These are phyloP conservation scores for Aschersonia sp. DNA, from an alignment of 2,329 filamentous ascomycete genomes.

Conservation along the genomic window DNA sequence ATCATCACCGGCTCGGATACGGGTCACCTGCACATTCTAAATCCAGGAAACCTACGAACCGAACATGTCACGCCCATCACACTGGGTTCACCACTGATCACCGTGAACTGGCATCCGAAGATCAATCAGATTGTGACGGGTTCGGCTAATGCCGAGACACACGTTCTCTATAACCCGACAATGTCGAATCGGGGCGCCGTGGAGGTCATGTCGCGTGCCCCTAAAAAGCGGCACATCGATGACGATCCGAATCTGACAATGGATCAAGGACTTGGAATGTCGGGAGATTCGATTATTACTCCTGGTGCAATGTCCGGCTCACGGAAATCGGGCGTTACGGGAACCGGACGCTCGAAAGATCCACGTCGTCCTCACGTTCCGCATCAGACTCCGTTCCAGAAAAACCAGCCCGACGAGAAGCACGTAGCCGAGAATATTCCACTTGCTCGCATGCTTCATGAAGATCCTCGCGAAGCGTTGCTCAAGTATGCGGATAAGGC, in stretches of 20 bases:
- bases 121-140: slow-evolving; percentile 94
- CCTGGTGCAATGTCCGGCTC: slow-evolving; percentile 43
- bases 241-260: slow-evolving; percentile 81
- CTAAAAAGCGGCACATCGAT: slow-evolving; percentile 90
- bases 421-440: slow-evolving; percentile 83
- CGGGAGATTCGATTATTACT: slow-evolving; percentile 66
- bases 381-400: slow-evolving; percentile 75
- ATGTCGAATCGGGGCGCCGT: slow-evolving; percentile 70
- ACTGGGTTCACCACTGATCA: slow-evolving; percentile 65
- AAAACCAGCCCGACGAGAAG: slow-evolving; percentile 76
- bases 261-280: slow-evolving; percentile 67
- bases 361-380: slow-evolving; percentile 77
- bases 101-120: slow-evolving; percentile 82
- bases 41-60: slow-evolving; percentile 74
- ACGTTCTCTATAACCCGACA: slow-evolving; percentile 80
- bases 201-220: slow-evolving; percentile 80
- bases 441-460: slow-evolving; percentile 83
- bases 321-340: slow-evolving; percentile 55
- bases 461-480: slow-evolving; percentile 86
- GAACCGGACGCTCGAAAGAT: slow-evolving; percentile 61
- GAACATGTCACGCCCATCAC: slow-evolving; percentile 86
- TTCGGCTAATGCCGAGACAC: slow-evolving; percentile 79
- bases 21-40: slow-evolving; percentile 82
- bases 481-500: slow-evolving; percentile 91
- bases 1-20: slow-evolving; percentile 80